Evolutionary conservation across 1,284 basidiomycete species (phyloP), one percentile per base, ranked within the genome.

Genomic region (Microbotryomycetes sp.): DNA sequence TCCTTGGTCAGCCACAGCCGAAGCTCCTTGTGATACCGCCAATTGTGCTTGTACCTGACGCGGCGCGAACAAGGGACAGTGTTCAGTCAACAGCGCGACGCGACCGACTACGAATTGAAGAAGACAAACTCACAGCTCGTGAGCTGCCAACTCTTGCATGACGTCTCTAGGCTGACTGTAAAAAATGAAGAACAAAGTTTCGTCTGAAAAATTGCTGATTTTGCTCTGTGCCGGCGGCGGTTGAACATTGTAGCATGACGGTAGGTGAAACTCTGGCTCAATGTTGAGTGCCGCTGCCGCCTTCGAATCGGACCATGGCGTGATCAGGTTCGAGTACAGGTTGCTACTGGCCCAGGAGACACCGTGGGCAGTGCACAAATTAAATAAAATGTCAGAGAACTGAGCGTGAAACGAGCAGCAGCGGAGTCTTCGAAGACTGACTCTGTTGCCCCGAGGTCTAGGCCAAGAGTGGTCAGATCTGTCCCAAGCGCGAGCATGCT

Each of bases 111-210:
- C 23, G 32, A 15, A 7, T 31, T 29, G 42, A 23, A 29, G 28
- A 22, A 52, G 56, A 36, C 25, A n/a, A 6, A 83, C 88, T 75
- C 77, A 93, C 87, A 98, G 81, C 80, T 97, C 94, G 75, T 91
- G 88, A 49, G 92, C 92, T 15, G 94, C 94, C 53, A 93, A 84
- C 77, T 97, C 92, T 76, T 98, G 94, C 66, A 97, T 79, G 31
- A 88, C 85, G 77, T 98, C 94, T 72, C 91, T 81, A 59, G 94
- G 92, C 76, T 86, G 87, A 63, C 90, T 87, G 79, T 98, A 98
- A 80, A 98, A 98, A 84, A 97, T 94, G 82, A 92, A 97, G 79
- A 98, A 97, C 45, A 98, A 79, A 29, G 94, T 97, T 79, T 98
- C 94, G 77, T 98, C 94, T 74, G 87, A 88, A 76, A 98, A 97